Base-by-base conservation (phyloP, 495 filamentous ascomycete genomes). In the Friedmanniomyces simplex region DNA sequence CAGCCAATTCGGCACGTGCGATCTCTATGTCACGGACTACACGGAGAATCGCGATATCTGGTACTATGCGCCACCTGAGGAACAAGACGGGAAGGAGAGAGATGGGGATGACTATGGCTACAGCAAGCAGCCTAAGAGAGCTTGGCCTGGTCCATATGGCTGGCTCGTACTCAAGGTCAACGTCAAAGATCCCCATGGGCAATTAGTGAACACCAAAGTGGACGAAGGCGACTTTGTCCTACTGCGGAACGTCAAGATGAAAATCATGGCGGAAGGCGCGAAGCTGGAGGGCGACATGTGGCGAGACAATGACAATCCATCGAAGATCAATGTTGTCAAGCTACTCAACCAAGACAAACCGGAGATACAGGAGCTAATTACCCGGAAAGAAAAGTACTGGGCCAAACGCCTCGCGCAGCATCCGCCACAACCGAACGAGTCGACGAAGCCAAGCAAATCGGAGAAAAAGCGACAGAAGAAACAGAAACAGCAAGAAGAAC, bases 21-120 rank as follows among this genome's bases (percentile, higher is more conserved):
- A 84, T 1, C 43, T 98, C 0, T 89, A 91, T 68, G 67, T 96
- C 18, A 90, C 88, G 0, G 93, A 98, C 68, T 98, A 95, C 69
- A 95, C 91, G 10, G 66, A 76, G 24, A 86, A 94, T 58, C 62
- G 69, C 0, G 55, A 63, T 30, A 79, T 98, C 21, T 80, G 76
- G 45, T 69, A 82, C 32, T 81, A 83, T 50, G 73, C 71, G 21
- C 77, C 75, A 58, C 71, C 74, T 16, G 71, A 67, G 20, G 61
- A 66, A 12, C 65, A 69, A 11, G 49, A 42, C 7, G 66, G 69
- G 34, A 42, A 53, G 10, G 73, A 68, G 5, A 64, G 61, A 20
- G 73, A 80, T 45, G 80, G 76, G 1, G 81, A 84, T 58, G 54
- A 60, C 2, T 77, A 65, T 55, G 73, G 72, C 34, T 82, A 82